Base-by-base conservation (phyloP, 1,284 basidiomycete species). In the Mixia osmundae region DNA sequence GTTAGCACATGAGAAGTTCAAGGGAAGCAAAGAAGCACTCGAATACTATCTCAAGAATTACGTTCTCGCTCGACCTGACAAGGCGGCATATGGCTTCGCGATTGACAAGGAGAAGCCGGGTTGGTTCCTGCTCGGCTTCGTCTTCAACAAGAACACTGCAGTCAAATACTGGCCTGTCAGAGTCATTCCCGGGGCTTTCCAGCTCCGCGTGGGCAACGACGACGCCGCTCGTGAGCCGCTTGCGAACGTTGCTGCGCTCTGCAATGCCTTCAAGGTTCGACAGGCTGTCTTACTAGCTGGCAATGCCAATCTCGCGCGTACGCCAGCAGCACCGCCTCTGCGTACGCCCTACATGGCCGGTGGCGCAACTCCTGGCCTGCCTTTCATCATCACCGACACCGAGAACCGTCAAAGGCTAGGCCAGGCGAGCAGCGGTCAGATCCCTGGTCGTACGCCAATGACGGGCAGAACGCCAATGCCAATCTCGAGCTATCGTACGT, bases 221-320 rank as follows among this genome's bases (percentile, higher is more conserved):
- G 28, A 36, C 18, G 39, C 34, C 9, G 37, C 36, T 22, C 27
- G 21, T 12, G 39, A 40, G 26, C 39, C 39, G 3, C 30, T 31
- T 20, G 72, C 77, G 7, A 82, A 78, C 39, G 79, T 94, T 18
- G 72, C 77, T 1, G 80, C 87, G 57, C 61, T 94, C 3, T 89
- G 83, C 47, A 82, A 91, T 53, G 83, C 83, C 12, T 94, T 94
- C 70, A 91, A 91, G 69, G 71, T 79, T n/a, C n/a, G n/a, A n/a
- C n/a, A n/a, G n/a, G n/a, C n/a, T n/a, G n/a, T n/a, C n/a, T n/a
- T n/a, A n/a, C n/a, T n/a, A n/a, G n/a, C n/a, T n/a, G n/a, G n/a
- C n/a, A n/a, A n/a, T n/a, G n/a, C n/a, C n/a, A n/a, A n/a, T n/a
- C n/a, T n/a, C n/a, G n/a, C n/a, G n/a, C n/a, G n/a, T n/a, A n/a